Conservation (phyloP, 306 rosid species). For the Acacia confusa region DNA sequence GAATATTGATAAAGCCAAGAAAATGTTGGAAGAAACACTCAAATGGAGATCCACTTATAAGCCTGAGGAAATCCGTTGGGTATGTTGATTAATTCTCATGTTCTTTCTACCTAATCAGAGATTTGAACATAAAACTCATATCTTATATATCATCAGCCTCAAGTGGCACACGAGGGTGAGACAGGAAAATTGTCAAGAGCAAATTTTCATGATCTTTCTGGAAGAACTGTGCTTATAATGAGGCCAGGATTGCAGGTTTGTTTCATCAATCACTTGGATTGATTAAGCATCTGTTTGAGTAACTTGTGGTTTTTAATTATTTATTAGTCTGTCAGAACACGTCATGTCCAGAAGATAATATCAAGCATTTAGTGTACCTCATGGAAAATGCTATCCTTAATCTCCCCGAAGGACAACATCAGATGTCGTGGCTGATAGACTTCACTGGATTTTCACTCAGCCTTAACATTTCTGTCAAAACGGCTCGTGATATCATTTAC, state of each 20-base stretch:
- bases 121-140: not conserved
- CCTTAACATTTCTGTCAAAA: conserved; percentile 58
- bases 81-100: conserved; percentile 17
- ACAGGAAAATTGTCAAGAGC: conserved; percentile 88
- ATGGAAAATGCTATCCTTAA: conserved; percentile 82
- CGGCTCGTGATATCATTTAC: conserved; percentile 71
- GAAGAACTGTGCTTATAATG: conserved; percentile 86
- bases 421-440: conserved; percentile 94
- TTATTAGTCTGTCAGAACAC: conserved; percentile 56
- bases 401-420: conserved; percentile 82
- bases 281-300: not conserved
- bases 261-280: not conserved
- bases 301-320: not conserved
- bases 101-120: not conserved
- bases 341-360: conserved; percentile 54
- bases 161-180: conserved; percentile 91
- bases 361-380: conserved; percentile 73
- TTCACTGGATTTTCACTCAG: conserved; percentile 69
- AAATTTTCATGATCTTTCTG: conserved; percentile 68
- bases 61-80: conserved; percentile 97
- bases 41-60: conserved; percentile 80
- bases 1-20: conserved; percentile 78
- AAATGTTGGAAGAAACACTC: conserved; percentile 78
- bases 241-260: conserved; percentile 70
- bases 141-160: conserved; percentile 46